These are phyloP conservation scores for Penicillium egyptiacum DNA, from an alignment of 495 filamentous ascomycete species.

Conservation along the genomic window DNA sequence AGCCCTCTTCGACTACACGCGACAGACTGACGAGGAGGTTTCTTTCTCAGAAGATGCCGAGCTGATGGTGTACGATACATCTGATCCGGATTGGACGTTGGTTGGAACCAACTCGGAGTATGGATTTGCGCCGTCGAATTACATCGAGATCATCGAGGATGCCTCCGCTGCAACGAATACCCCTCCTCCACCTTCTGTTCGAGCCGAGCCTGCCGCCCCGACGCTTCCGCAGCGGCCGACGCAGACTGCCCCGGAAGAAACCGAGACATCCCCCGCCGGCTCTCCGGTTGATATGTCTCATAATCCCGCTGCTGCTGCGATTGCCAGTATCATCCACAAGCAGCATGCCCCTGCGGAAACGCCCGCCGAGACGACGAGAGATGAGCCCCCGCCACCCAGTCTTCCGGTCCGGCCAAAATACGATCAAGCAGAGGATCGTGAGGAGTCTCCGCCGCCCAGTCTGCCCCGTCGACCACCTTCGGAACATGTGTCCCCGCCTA, in stretches of 20 bases:
- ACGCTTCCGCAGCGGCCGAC: slow-evolving; percentile 41
- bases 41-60: slow-evolving; percentile 89
- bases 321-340: slow-evolving; percentile 69
- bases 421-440: slow-evolving; percentile 54
- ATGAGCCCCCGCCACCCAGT: slow-evolving; percentile 41
- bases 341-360: slow-evolving; percentile 36
- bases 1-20: slow-evolving; percentile 92
- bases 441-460: slow-evolving; percentile 58
- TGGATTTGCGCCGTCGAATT: slow-evolving; percentile 96
- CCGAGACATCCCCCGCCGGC: slow-evolving; percentile 23
- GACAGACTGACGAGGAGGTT: slow-evolving; percentile 96
- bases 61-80: slow-evolving; percentile 81
- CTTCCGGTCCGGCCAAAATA: slow-evolving; percentile 44
- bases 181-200: slow-evolving; percentile 31
- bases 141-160: slow-evolving; percentile 69
- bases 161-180: slow-evolving; percentile 23
- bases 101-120: slow-evolving; percentile 82
- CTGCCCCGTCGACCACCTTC: slow-evolving; percentile 71
- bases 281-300: slow-evolving; percentile 43
- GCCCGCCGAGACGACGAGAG: slow-evolving; percentile 32
- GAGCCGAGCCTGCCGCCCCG: slow-evolving; percentile 35
- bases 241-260: slow-evolving; percentile 27
- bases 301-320: slow-evolving; percentile 69
- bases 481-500: slow-evolving; percentile 52
- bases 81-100: slow-evolving; percentile 95